Base-by-base conservation (phyloP, 177 flowering plant species). In the Telopea speciosissima region DNA sequence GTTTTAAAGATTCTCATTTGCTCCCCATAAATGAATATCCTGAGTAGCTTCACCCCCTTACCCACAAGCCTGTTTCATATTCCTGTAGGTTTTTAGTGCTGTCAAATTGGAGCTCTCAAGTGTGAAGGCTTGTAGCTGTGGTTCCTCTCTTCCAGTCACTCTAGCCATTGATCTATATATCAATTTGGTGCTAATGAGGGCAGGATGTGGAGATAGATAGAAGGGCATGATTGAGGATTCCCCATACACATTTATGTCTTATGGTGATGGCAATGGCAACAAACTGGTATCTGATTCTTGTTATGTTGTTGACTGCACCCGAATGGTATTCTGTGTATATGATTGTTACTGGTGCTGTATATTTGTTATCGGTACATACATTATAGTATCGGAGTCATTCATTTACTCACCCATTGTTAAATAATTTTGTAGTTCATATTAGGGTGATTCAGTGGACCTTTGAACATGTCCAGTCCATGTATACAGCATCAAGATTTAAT, bases 261-360 rank as follows among this genome's bases (percentile, higher is more conserved):
- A 25, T 49, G n/a, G 24, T 22, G 6, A 19, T 21, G 13, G 26
- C 10, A 24, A 61, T 62, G 66, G 22, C 42, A 63, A 28, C 45
- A 63, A 70, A 44, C 59, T 62, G 24, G 42, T 21, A 62, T 42
- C 66, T 44, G 44, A 44, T 70, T 62, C 72, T 62, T 17, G 58
- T 44, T 69, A 4, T 44, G 40, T 65, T 24, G 9, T 28, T 42
- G 8, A 44, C 21, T 44, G 22, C 33, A 44, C 65, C 66, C n/a
- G 24, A 62, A 13, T n/a, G 42, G 24, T 44, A 42, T 62, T 33
- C 31, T 44, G 26, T 19, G 2, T 61, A 31, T 63, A 63, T 17
- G 19, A 58, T 58, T 19, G 36, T 65, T 21, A 24, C 17, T 36
- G 17, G 44, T 69, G 24, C 65, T 69, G 72, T 60, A 69, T 59